These are phyloP conservation scores for Dioszegia crocea DNA, from an alignment of 768 basidiomycete genomes.

Conservation along the genomic window DNA sequence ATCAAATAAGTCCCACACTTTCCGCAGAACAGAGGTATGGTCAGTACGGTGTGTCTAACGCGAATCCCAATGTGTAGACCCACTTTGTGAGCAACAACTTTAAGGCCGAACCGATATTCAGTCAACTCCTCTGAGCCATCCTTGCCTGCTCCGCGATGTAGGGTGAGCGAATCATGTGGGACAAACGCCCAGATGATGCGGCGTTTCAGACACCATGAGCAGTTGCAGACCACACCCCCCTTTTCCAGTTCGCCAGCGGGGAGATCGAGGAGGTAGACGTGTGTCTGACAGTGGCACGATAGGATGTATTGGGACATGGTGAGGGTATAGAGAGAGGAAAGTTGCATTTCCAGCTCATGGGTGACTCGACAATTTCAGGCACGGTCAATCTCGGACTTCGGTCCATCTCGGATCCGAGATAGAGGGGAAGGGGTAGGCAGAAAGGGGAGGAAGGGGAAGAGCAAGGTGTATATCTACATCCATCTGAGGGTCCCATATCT, in stretches of 20 bases:
- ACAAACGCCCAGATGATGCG: slow-evolving; percentile 18
- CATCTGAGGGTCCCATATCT: too few relatives aligned
- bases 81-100: slow-evolving; percentile 15
- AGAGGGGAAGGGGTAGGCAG: too few relatives aligned
- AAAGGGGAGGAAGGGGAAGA: too few relatives aligned
- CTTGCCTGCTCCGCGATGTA: slow-evolving; percentile 4
- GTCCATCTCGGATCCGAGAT: too few relatives aligned
- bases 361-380: too few relatives aligned
- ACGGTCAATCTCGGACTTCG: too few relatives aligned
- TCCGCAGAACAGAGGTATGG: slow-evolving; percentile 13
- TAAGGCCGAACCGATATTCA: slow-evolving; percentile 18
- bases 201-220: slow-evolving; percentile 19
- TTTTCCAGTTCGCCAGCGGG: slow-evolving; percentile 4
- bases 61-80: neutral
- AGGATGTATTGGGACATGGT: slow-evolving; percentile 7
- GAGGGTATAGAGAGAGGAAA: neutral
- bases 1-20: slow-evolving; percentile 17
- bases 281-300: slow-evolving; percentile 25
- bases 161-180: neutral
- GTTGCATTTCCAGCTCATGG: neutral
- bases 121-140: slow-evolving; percentile 7
- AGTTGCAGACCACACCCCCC: slow-evolving; percentile 17
- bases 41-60: neutral
- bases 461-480: too few relatives aligned
- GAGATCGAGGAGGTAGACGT: slow-evolving; percentile 12